These are phyloP conservation scores for Williopsis jadinii DNA, from an alignment of 1,139 yeast genomes.

Conservation along the genomic window DNA sequence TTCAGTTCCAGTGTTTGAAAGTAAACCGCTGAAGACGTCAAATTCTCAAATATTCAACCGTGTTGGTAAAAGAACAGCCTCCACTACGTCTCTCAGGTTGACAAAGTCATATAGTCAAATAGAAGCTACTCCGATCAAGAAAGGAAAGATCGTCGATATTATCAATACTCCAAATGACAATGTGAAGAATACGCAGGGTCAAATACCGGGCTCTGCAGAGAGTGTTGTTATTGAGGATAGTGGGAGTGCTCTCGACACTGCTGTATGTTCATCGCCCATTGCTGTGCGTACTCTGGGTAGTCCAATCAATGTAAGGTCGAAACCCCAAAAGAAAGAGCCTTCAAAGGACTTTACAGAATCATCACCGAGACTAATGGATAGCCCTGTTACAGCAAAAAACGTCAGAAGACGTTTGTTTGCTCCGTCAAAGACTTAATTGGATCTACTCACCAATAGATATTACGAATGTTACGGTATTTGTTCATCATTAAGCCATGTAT, in stretches of 20 bases:
- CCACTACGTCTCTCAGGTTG: conserved; percentile 6
- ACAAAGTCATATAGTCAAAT: conserved; percentile 25
- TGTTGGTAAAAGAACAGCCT: conserved; percentile 18
- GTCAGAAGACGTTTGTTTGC: conserved; percentile 28
- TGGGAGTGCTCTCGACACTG: background rate
- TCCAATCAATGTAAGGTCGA: conserved; percentile 3
- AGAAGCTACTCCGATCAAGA: conserved; percentile 27
- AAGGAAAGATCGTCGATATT: conserved; percentile 11
- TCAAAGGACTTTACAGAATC: no score
- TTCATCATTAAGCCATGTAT: background rate
- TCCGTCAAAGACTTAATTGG: conserved; percentile 1
- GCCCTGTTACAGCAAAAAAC: conserved; percentile 12
- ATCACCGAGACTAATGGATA: background rate
- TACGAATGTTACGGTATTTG: background rate
- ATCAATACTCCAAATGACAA: conserved; percentile 13
- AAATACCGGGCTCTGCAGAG: conserved; percentile 3
- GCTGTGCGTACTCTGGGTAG: conserved; percentile 10
- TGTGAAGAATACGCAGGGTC: background rate
- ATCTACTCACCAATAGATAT: background rate
- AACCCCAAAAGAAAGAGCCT: no score
- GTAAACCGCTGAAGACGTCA: conserved; percentile 5
- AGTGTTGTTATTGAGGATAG: background rate
- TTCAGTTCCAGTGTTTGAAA: conserved; percentile 20
- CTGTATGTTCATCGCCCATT: conserved; percentile 2
- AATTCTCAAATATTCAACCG: conserved; percentile 17